Conservation (phyloP, 768 basidiomycete genomes). For the Sarcomyxa edulis region DNA sequence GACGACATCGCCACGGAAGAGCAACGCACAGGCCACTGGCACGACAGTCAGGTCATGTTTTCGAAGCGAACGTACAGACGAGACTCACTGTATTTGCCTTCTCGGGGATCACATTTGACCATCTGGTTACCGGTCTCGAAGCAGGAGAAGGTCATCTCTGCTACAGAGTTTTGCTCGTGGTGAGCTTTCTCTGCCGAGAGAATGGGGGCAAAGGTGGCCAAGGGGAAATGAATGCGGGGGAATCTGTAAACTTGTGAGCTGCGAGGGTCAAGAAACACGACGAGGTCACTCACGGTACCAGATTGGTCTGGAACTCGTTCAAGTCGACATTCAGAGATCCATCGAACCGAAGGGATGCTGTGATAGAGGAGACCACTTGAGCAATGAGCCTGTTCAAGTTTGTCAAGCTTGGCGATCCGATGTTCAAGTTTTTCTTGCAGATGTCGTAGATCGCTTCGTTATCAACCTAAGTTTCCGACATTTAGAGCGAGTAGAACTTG, state of each 20-base stretch:
- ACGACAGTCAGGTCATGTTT: slow-evolving; percentile 11
- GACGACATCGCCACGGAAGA: slow-evolving; percentile 96
- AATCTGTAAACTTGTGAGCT: slow-evolving; percentile 46
- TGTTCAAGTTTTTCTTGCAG: slow-evolving; percentile 92
- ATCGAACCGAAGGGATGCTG: slow-evolving; percentile 95
- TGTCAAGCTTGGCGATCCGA: slow-evolving; percentile 80
- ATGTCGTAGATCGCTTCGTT: slow-evolving; percentile 99
- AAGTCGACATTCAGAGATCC: slow-evolving; percentile 97
- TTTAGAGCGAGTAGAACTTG: neutral
- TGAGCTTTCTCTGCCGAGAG: slow-evolving; percentile 90
- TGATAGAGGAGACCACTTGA: slow-evolving; percentile 97
- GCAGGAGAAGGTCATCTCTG: slow-evolving; percentile 98
- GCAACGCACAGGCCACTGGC: slow-evolving; percentile 82
- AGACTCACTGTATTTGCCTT: slow-evolving; percentile 95
- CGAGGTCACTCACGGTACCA: slow-evolving; percentile 78
- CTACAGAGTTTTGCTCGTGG: slow-evolving; percentile 96
- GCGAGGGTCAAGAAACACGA: neutral
- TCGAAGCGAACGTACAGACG: neutral
- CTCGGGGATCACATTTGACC: slow-evolving; percentile 92
- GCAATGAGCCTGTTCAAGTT: slow-evolving; percentile 97
- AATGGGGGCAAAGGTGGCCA: slow-evolving; percentile 94
- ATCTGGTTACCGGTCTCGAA: slow-evolving; percentile 97
- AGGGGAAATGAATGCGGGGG: slow-evolving; percentile 98
- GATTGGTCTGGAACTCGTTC: slow-evolving; percentile 98
- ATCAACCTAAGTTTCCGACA: slow-evolving; percentile 59